Conservation (phyloP, 1,284 basidiomycete species). For the Quambalaria eucalypti region DNA sequence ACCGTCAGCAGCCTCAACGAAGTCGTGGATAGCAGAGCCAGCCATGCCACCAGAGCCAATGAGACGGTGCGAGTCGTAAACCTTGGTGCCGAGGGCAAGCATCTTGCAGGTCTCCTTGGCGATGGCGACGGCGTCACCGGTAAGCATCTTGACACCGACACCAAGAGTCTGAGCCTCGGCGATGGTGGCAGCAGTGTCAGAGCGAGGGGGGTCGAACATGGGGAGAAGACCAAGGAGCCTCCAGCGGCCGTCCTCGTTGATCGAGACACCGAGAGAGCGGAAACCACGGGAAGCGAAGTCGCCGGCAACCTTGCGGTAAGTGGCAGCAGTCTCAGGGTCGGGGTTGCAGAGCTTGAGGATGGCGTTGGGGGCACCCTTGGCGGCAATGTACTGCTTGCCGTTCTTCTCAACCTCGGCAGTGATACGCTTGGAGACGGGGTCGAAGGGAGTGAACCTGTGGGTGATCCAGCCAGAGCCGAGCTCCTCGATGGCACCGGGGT, state of each 20-base stretch:
- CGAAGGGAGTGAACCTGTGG: conserved; percentile 55
- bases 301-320: conserved; percentile 50
- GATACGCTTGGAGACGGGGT: conserved; percentile 57
- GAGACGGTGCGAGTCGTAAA: conserved; percentile 55
- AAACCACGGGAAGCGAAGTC: conserved; percentile 54
- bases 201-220: conserved; percentile 54
- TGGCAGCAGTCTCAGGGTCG: conserved; percentile 47
- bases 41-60: conserved; percentile 54
- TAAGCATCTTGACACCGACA: conserved; percentile 56
- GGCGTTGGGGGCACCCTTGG: conserved; percentile 56
- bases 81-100: conserved; percentile 53
- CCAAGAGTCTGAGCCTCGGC: conserved; percentile 54
- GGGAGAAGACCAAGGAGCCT: conserved; percentile 51
- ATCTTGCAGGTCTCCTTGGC: conserved; percentile 56
- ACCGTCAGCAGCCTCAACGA: conserved; percentile 56
- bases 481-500: conserved; percentile 53
- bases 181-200: conserved; percentile 54
- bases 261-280: conserved; percentile 54
- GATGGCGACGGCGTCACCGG: conserved; percentile 56
- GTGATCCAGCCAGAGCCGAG: conserved; percentile 53
- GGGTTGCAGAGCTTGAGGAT: conserved; percentile 53
- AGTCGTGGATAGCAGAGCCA: conserved; percentile 54
- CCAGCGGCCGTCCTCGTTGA: conserved; percentile 54
- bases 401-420: conserved; percentile 55
- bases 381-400: conserved; percentile 53